Conservation (phyloP, 768 basidiomycete species). For the Xerocomus spinulosus region DNA sequence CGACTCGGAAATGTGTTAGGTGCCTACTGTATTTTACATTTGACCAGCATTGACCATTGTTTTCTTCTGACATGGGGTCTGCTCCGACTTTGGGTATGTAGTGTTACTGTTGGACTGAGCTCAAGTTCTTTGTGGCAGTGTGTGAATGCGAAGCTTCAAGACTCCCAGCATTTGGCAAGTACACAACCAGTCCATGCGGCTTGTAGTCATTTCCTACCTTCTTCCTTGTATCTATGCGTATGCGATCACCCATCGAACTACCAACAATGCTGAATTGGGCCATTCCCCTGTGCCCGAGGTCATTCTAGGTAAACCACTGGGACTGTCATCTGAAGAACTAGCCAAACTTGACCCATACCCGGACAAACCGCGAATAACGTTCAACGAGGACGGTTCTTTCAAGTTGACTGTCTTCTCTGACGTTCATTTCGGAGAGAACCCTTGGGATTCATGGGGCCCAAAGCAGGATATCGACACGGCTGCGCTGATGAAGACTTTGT, state of each 20-base stretch:
- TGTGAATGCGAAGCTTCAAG: no score
- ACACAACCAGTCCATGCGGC: conserved; percentile 3
- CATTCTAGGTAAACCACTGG: not conserved
- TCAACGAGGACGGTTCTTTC: conserved; percentile 57
- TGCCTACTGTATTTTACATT: conserved; percentile 13
- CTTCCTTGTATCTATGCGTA: conserved; percentile 13
- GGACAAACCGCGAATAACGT: conserved; percentile 48
- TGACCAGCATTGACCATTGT: no score
- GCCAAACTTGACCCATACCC: conserved; percentile 39
- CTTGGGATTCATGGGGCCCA: conserved; percentile 65
- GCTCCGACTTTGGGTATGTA: no score
- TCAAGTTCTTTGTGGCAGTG: no score
- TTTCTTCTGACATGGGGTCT: no score
- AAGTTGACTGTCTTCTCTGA: conserved; percentile 74
- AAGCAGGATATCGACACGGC: conserved; percentile 63
- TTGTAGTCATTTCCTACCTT: not conserved
- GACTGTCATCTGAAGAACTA: not conserved
- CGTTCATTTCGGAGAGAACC: conserved; percentile 72
- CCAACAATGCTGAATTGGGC: not conserved
- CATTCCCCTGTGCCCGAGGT: not conserved
- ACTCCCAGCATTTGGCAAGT: no score
- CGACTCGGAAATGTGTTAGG: not conserved
- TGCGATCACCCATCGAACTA: conserved; percentile 5
- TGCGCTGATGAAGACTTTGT: conserved; percentile 50
- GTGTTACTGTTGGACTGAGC: no score